Base-by-base conservation (phyloP, 1,284 basidiomycete species). In the Tausonia pullulans region DNA sequence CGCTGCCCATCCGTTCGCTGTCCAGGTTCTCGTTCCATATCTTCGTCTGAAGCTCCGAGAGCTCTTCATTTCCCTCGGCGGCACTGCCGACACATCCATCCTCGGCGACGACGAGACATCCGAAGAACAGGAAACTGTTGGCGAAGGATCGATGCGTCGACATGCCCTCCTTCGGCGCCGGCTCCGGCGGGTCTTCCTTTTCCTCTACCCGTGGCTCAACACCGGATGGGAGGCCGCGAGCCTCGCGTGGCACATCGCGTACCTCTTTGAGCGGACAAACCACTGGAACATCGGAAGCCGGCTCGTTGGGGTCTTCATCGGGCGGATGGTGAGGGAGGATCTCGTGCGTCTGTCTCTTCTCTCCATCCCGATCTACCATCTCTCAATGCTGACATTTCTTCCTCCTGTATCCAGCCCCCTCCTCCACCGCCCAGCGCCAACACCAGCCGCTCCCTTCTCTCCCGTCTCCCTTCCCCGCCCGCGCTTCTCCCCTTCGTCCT, bases 401-500 rank as follows among this genome's bases (percentile, higher is more conserved):
- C 55, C 64, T 56, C 85, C 87, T 69, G 79, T 95, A 56, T 81
- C 94, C 13, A 82, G 96, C 2, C 88, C 89, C 3, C 87, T 91
- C 48, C 94, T 99, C 67, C 96, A 98, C 75, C 27, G 27, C 27
- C 27, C 27, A 27, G 27, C 27, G 2, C 27, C 27, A 27, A 27
- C 27, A 1, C 27, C 27, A 27, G 27, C 27, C 27, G 27, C 27
- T 27, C 53, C 50, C 54, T 59, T 9, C 57, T 66, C 58, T 43
- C 56, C 55, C 51, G 45, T 13, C 60, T 66, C 58, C 67, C 45
- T 46, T 90, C 87, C 2, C 46, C 79, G 94, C 55, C 64, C 57
- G 85, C 87, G 69, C 79, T 95, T 56, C 81, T 94, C 13, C 82
- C 96, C 2, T 88, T 89, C 3, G 86, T 91, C 48, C 94, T 99